A percentile compares a stretch with the other conserved stretches of the same genome.
Evolutionary conservation across 2,329 filamentous ascomycete species (phyloP).

Genomic region (Metarhizium rileyi): DNA sequence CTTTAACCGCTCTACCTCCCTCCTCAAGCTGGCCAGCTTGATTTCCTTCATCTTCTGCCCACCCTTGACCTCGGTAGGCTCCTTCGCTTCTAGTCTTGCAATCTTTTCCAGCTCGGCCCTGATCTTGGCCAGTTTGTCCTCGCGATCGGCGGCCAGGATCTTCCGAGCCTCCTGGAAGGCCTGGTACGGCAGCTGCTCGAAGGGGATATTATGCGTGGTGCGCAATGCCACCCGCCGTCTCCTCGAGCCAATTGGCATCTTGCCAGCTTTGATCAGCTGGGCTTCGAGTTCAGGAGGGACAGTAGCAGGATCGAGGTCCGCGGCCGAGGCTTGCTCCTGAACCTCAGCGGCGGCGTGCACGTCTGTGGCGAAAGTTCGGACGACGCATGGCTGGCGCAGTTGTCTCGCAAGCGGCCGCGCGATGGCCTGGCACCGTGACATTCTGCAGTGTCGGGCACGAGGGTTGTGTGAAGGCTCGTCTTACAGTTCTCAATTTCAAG

Average conservation of each 20-base stretch:
- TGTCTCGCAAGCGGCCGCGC: conserved; percentile 46
- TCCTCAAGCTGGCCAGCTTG: conserved; percentile 58
- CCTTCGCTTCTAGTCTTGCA: conserved; percentile 50
- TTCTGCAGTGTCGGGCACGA: conserved; percentile 19
- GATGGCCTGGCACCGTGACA: conserved; percentile 52
- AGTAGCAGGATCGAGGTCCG: conserved; percentile 54
- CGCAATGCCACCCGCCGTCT: conserved; percentile 68
- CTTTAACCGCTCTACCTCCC: conserved; percentile 69
- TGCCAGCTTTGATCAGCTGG: conserved; percentile 62
- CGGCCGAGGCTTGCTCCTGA: conserved; percentile 9
- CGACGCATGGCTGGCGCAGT: conserved; percentile 31
- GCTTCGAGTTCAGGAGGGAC: conserved; percentile 46
- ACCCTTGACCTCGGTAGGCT: conserved; percentile 46
- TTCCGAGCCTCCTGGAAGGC: conserved; percentile 94
- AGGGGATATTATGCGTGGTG: conserved; percentile 60
- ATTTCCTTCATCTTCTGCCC: conserved; percentile 57
- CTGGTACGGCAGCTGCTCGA: conserved; percentile 92
- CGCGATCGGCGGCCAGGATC: conserved; percentile 67
- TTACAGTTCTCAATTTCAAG: not conserved
- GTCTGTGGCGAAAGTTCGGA: conserved; percentile 26
- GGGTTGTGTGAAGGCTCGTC: conserved; percentile 1
- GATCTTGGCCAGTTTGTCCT: conserved; percentile 71
- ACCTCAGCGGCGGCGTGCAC: conserved; percentile 21
- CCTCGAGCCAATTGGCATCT: conserved; percentile 70
- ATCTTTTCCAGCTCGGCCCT: conserved; percentile 58